Evolutionary conservation across 805 yeast species (phyloP).

Genomic region (Saccharomycopsis guyanensis): DNA sequence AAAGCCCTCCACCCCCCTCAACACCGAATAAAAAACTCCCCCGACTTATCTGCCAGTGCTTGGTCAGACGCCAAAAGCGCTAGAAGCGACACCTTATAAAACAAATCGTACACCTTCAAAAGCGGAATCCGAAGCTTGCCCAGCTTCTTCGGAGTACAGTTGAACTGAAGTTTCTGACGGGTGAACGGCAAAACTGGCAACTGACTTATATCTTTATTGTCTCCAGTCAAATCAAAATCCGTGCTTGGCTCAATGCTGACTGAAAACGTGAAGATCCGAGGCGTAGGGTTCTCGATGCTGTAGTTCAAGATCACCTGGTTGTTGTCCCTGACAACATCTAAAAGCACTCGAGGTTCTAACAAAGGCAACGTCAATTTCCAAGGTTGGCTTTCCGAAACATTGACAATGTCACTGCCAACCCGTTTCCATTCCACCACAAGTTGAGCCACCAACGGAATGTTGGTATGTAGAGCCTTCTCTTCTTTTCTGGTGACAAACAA

Average conservation of each 20-base stretch:
- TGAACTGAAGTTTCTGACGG: constrained; percentile 36
- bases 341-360: constrained; percentile 61
- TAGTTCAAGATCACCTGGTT: constrained; percentile 32
- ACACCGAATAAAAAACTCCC: constrained; percentile 15
- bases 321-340: constrained; percentile 26
- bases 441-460: constrained; percentile 28
- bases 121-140: constrained; percentile 42
- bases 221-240: constrained; percentile 32
- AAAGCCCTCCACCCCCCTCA: no score
- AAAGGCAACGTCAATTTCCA: constrained; percentile 54
- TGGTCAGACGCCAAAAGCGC: constrained; percentile 34
- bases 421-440: constrained; percentile 32
- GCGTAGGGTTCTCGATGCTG: constrained; percentile 68
- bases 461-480: constrained; percentile 34
- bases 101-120: constrained; percentile 59
- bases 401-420: constrained; percentile 20
- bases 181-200: constrained; percentile 56
- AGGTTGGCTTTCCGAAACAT: constrained; percentile 30
- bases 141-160: constrained; percentile 9
- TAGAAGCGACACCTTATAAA: constrained; percentile 57
- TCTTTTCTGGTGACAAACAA: constrained; percentile 32
- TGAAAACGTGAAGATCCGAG: constrained; percentile 57
- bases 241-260: constrained; percentile 35
- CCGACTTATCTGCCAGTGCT: constrained; percentile 27
- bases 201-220: constrained; percentile 24